phyloP scores from a whole-genome alignment of 768 basidiomycete species.

The Myochromella boudieri region DNA sequence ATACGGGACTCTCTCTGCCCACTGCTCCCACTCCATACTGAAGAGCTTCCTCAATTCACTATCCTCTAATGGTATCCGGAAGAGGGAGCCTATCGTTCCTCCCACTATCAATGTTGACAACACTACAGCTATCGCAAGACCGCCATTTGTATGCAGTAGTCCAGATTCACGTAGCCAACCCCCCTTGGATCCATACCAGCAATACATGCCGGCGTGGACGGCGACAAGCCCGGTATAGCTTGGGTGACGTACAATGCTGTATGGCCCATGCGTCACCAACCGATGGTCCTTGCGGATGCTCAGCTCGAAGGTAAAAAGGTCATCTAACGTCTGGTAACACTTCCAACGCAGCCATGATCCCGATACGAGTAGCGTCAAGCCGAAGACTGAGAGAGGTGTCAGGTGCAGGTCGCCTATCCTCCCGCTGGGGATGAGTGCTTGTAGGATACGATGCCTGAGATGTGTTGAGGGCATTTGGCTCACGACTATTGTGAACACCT shows the following conservation, averaged over 20 bases:
- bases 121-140: conserved; percentile 15
- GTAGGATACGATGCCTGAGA: too few species aligned
- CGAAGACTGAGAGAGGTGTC: conserved; percentile 7
- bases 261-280: conserved; percentile 31
- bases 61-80: conserved; percentile 29
- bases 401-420: too few species aligned
- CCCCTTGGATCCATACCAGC: conserved; percentile 30
- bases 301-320: conserved; percentile 41
- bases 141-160: conserved; percentile 19
- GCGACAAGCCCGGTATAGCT: conserved; percentile 30
- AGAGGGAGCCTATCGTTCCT: conserved; percentile 6
- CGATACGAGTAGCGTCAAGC: conserved; percentile 8
- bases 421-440: too few species aligned
- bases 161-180: conserved; percentile 33
- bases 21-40: conserved; percentile 31
- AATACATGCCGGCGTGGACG: conserved; percentile 21
- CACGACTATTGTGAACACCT: too few species aligned
- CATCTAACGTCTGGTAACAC: conserved; percentile 36
- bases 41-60: conserved; percentile 24
- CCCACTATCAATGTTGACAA: neutral
- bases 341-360: conserved; percentile 20
- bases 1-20: conserved; percentile 25
- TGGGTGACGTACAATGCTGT: conserved; percentile 32
- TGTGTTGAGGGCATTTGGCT: too few species aligned
- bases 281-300: conserved; percentile 23